Base-by-base conservation (phyloP, 306 rosid genomes). In the Macrotyloma uniflorum region DNA sequence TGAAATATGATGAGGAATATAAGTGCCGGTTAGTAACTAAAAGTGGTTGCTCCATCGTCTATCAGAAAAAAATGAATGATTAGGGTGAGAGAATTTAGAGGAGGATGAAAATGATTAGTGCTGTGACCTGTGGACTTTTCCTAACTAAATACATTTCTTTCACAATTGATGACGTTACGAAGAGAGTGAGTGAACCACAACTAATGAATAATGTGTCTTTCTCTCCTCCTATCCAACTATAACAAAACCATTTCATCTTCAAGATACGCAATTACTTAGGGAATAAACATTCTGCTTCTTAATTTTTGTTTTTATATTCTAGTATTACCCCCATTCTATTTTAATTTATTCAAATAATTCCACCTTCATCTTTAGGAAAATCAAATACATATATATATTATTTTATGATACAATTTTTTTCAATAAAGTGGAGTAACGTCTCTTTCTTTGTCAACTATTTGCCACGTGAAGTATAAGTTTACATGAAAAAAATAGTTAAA, bases 31-130 rank as follows among this genome's bases (percentile, higher is more conserved):
- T 81, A 85, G 91, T 85, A 88, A 85, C 89, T 80, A 86, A 83
- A 83, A 86, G 92, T 85, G 77, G 95, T 88, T 88, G 86, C 66
- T 77, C 83, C 78, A 87, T 90, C 90, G 77, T 77, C 88, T 63
- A 70, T 88, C 89, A 86, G 86, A 61, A 2, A 80, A 79, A 65
- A 74, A 70, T 53, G 23, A 85, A 87, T 87, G 80, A 87, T 84
- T 87, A 83, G 78, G 26, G 76, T 57, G 43, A 66, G 45, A 81
- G 86, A 87, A 84, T 85, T 85, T 82, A 67, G 83, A 53, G 82
- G 14, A 36, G 26, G 70, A 81, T 50, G 84, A 83, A 79, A 89
- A 83, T 87, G 85, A 89, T 89, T 89, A 84, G 70, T 67, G 65
- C 43, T 67, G 86, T 83, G 93, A 89, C 87, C 71, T 75, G 62